Base-by-base conservation (phyloP, 441 rosid species). In the Aleurites moluccanus region DNA sequence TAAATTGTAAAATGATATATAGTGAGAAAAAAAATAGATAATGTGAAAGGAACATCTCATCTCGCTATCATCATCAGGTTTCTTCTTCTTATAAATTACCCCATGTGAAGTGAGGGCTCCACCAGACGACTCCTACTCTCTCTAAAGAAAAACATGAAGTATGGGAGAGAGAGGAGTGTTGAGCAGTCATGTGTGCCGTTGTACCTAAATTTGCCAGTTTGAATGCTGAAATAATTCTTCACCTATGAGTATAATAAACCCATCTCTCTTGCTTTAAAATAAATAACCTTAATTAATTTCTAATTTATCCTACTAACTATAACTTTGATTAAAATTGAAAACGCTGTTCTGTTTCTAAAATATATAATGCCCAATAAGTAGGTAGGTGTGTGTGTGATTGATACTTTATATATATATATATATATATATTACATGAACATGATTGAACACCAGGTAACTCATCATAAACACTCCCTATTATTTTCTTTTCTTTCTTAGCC, bases 81-180 rank as follows among this genome's bases (percentile, higher is more conserved):
- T 23, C 40, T 50, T 50, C n/a, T 50, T 50, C 55, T 50, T 50
- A 50, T 50, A 50, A 50, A 50, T 30, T 59, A 35, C 70, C 30
- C 84, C 86, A 84, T 81, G 87, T 78, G 83, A 77, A 52, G 64
- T 59, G 50, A 3, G 73, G 83, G 80, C 79, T 73, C 83, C 84
- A 77, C 83, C 52, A 47, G 28, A n/a, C 45, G 25, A 40, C 40
- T n/a, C 40, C 28, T 50, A 20, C 64, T 18, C 28, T 13, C 3
- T 23, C 20, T 23, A 47, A 60, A 56, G 62, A 52, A 35, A 57
- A 49, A 10, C 13, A 3, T 35, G 38, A 6, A 35, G 38, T 4
- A 38, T 38, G 0, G 6, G 7, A 38, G 40, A 38, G 50, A 2
- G 33, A 13, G 5, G 33, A 70, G 61, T 63, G 83, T 85, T 81